Percentiles rank a stretch among this genome's conserved stretches.
These are phyloP conservation scores for Fusarium sp. DNA, from an alignment of 2,329 filamentous ascomycete genomes.

Conservation along the genomic window DNA sequence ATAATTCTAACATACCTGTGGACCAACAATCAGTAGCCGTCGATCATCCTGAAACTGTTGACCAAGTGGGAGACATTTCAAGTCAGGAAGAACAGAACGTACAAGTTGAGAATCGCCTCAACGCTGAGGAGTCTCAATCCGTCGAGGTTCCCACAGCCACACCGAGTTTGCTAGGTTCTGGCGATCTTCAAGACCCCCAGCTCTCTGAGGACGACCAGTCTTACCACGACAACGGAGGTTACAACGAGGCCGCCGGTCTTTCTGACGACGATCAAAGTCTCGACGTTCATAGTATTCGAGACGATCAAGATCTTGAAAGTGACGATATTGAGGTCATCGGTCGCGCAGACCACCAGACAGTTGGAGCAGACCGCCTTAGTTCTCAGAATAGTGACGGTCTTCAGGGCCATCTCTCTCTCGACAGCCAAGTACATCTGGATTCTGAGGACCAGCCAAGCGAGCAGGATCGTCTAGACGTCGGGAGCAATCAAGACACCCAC, in stretches of 20 bases:
- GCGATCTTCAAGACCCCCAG: not conserved
- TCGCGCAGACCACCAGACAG: not conserved
- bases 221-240: not conserved
- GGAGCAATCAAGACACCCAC: not conserved
- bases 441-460: not conserved
- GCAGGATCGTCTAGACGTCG: not conserved
- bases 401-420: not conserved
- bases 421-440: not conserved
- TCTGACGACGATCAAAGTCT: slow-evolving; percentile 3
- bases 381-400: not conserved
- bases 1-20: not conserved
- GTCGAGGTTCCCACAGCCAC: not conserved
- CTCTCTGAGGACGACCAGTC: not conserved
- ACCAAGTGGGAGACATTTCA: not conserved
- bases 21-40: not conserved
- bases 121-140: not conserved
- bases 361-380: not conserved
- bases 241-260: not conserved
- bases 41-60: not conserved
- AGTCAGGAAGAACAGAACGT: slow-evolving; percentile 2
- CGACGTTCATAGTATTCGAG: not conserved
- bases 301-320: not conserved
- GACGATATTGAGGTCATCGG: slow-evolving; percentile 2
- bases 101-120: not conserved
- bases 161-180: not conserved